Evolutionary conservation across 2,329 filamentous ascomycete genomes (phyloP), one percentile per base, ranked within the genome.

Genomic region (Beauveria pseudobassiana): DNA sequence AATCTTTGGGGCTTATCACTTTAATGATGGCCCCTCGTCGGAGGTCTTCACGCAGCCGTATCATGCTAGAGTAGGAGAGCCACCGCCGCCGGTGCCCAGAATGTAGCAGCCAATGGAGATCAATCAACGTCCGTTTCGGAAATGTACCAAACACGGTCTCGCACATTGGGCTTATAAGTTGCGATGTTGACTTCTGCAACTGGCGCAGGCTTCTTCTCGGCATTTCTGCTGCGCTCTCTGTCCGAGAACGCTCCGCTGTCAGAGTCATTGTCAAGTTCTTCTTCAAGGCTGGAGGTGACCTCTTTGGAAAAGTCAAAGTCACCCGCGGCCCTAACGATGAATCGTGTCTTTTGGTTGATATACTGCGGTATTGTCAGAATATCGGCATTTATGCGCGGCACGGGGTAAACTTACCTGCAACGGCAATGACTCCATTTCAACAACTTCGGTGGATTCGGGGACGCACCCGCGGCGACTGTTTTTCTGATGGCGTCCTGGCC

Each of bases 41-140:
- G 7, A 86, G 74, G 62, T 81, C 79, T 49, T 80, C 73, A 8
- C 80, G 75, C 9, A 85, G 73, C 7, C 78, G 78, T 18, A 85
- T 73, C 72, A 81, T 79, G 34, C 76, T 72, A 2, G 80, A 70
- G 64, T 82, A 83, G 1, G 81, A 3, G 77, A 80, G 2, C 84
- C 83, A 22, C 84, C 84, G 6, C 84, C 84, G 22, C 84, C 85
- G 0, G 82, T 85, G 2, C 83, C 84, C 0, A 87, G 76, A 57
- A 87, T 82, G 64, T 85, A 85, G 67, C 83, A 85, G 1, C 85
- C 84, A 8, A 76, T 81, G 0, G 81, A 72, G 40, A 87, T 81
- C 80, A 87, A 34, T 74, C 70, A 4, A 87, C 73, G 67, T 87
- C 85, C 0, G 80, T 81, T 66, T 86, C 82, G 12, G 76, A 82